These are phyloP conservation scores for Rusavskia elegans DNA, from an alignment of 495 filamentous ascomycete species.

Conservation along the genomic window DNA sequence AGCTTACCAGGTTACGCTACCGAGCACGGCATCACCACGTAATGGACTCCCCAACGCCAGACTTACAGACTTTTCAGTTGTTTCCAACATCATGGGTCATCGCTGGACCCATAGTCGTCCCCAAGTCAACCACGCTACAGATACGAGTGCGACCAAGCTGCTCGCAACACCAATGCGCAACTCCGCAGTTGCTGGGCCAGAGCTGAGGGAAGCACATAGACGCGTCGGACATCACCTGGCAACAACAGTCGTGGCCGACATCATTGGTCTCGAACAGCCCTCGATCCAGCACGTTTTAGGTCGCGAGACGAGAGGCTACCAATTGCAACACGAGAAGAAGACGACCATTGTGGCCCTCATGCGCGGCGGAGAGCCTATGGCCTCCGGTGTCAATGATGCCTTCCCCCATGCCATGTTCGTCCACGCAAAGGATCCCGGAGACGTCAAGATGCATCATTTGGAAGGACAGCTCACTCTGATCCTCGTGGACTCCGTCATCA, in stretches of 20 bases:
- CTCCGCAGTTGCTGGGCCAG: slow-evolving; percentile 26
- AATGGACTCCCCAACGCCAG: no score
- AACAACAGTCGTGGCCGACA: slow-evolving; percentile 26
- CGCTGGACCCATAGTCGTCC: slow-evolving; percentile 1
- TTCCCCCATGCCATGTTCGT: slow-evolving; percentile 39
- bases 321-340: slow-evolving; percentile 29
- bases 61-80: no score
- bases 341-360: slow-evolving; percentile 47
- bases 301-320: slow-evolving; percentile 30
- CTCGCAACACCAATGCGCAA: slow-evolving; percentile 44
- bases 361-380: slow-evolving; percentile 54
- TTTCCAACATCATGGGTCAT: no score
- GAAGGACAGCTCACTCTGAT: slow-evolving; percentile 25
- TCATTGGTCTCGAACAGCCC: slow-evolving; percentile 38
- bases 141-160: slow-evolving; percentile 29
- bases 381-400: slow-evolving; percentile 41
- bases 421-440: slow-evolving; percentile 31
- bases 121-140: slow-evolving; percentile 28
- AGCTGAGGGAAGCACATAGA: slow-evolving; percentile 34
- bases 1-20: slow-evolving; percentile 33
- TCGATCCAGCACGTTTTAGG: slow-evolving; percentile 39
- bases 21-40: slow-evolving; percentile 9
- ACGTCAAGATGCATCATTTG: slow-evolving; percentile 31
- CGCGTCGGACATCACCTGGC: slow-evolving; percentile 39
- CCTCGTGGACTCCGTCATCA: slow-evolving; percentile 48